Evolutionary conservation across 768 basidiomycete species (phyloP), one percentile per base, ranked within the genome.

Genomic region (Podaxis sp.): DNA sequence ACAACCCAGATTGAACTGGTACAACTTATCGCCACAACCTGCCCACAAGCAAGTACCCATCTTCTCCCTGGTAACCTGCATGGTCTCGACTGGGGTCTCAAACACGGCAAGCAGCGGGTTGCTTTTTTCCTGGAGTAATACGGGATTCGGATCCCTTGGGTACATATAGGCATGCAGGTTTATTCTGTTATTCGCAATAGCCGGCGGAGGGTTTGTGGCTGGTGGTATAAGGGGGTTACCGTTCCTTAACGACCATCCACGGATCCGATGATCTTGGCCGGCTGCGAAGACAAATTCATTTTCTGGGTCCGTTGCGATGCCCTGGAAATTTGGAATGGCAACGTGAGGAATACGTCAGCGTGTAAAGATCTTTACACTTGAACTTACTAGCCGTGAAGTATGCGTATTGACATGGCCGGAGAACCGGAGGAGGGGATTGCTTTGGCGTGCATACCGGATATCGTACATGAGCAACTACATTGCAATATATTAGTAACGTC

Each of bases 201-300:
- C 7, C 51, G 42, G 22, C 7, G 28, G 52, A 38, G 26, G n/a
- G 24, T 4, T 19, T 54, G 44, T 46, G 22, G 70, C 52, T 61
- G 71, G 39, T 42, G 75, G 68, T 22, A 64, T 24, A 19, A 87
- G 63, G 4, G 75, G 75, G 15, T 73, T 73, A 4, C 89, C 90
- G 7, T 80, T 82, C 15, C 72, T 78, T 8, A 92, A 71, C 11
- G 88, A 89, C 91, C 91, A 93, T 2, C 81, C 82, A 24, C 88
- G 84, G 63, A 92, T 80, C 36, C 78, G 79, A 48, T 74, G 65
- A 71, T 93, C 90, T 64, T 86, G 81, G 9, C 90, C 90, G 0
- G 87, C 87, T 8, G 87, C 87, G 63, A 90, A 90, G 17, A 93
- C 68, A 55, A 87, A 82, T 30, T 83, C 76, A 53, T 87, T 78